Base-by-base conservation (phyloP, 345 rosid species). In the Euphorbia pulcherrima region DNA sequence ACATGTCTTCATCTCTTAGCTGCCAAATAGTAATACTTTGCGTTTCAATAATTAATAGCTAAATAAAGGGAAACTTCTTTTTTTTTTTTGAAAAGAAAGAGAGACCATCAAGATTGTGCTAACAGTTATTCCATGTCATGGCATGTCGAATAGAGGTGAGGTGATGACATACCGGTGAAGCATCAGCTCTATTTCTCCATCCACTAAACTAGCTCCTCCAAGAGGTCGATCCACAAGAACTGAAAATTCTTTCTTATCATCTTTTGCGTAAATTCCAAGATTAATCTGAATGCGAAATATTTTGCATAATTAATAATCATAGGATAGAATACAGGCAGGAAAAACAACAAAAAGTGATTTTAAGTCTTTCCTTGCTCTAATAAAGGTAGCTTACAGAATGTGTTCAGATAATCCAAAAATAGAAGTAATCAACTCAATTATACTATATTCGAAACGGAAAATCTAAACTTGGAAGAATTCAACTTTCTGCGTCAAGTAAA, bases 121-220 rank as follows among this genome's bases (percentile, higher is more conserved):
- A 63, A 62, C 58, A 69, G 33, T 11, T 44, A 16, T 50, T 50
- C 29, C 29, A 17, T 37, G 2, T 39, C 65, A 33, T 53, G 24
- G 14, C 41, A 64, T 44, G 20, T 28, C 59, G 61, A 69, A 50
- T 40, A 70, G 29, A 23, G 18, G 63, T 23, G 44, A 57, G 52
- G 44, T 41, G 33, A 57, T 46, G 20, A 70, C 56, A 63, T 79
- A 90, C 98, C 98, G 83, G 65, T 93, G 98, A 56, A 91, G 98
- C 96, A 93, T 86, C 71, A 93, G 85, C 81, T 90, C 98, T 77
- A 93, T 80, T 82, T 90, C 90, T 71, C 98, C 98, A 73, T 93
- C 98, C 63, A 77, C 85, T 64, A 89, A 46, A 82, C 96, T 89
- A 23, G 97, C 88, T 74, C 97, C 98, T 74, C 96, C 98, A 13